Conservation (phyloP, 2,329 filamentous ascomycete genomes). For the Aspergillus sp. region DNA sequence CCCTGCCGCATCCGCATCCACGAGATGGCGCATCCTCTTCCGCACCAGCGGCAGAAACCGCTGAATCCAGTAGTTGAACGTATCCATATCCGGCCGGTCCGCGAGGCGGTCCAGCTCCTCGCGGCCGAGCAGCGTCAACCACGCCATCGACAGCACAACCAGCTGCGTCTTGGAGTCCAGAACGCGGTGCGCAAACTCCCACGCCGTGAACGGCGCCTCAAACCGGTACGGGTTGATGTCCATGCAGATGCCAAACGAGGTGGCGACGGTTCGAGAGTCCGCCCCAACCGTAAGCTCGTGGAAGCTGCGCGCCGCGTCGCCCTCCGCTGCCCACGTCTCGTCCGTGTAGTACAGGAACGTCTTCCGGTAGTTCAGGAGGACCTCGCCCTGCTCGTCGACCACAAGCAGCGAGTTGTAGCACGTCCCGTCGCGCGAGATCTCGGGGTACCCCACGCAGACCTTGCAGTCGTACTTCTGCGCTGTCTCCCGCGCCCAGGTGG, state of each 20-base stretch:
- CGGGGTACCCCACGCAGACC: constrained; percentile 65
- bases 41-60: constrained; percentile 55
- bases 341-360: constrained; percentile 67
- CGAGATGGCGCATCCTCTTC: constrained; percentile 27
- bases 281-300: constrained; percentile 25
- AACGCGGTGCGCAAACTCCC: constrained; percentile 60
- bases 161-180: constrained; percentile 49
- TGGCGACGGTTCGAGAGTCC: constrained; percentile 26
- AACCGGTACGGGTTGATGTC: constrained; percentile 64
- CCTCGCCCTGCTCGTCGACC: constrained; percentile 53
- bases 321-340: constrained; percentile 62
- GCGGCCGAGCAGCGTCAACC: constrained; percentile 53
- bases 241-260: constrained; percentile 52
- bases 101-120: constrained; percentile 48
- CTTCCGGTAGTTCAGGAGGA: constrained; percentile 62
- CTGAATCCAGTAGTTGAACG: constrained; percentile 63
- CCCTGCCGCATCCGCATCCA: constrained; percentile 24
- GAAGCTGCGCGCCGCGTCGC: constrained; percentile 35
- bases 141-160: constrained; percentile 63
- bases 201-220: constrained; percentile 56
- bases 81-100: constrained; percentile 55
- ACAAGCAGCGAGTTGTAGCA: constrained; percentile 62
- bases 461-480: constrained; percentile 57
- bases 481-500: constrained; percentile 57
- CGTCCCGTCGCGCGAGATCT: constrained; percentile 38